phyloP scores from a whole-genome alignment of 106 monocot genomes.

The Narthecium ossifragum region DNA sequence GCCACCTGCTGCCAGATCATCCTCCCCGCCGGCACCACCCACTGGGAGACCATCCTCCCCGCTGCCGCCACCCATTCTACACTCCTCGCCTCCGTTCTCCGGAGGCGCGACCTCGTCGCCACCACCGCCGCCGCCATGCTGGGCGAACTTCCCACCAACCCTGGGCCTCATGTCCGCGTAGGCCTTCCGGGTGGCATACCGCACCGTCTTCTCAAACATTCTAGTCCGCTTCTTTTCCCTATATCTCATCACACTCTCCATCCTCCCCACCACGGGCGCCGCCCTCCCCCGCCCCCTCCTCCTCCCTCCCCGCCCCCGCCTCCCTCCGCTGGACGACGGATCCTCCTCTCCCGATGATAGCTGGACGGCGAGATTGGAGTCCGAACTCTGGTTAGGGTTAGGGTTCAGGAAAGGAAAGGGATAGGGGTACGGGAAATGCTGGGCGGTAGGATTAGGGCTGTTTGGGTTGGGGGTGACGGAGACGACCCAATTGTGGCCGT shows the following conservation, averaged over 20 bases:
- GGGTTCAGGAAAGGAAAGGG: no score
- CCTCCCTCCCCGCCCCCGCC: conserved; percentile 2
- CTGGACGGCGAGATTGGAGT: conserved; percentile 5
- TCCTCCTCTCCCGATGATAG: conserved; percentile 19
- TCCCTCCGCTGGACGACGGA: background rate
- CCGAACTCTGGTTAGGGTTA: background rate
- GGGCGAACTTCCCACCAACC: conserved; percentile 62
- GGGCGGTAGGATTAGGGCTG: conserved; percentile 6
- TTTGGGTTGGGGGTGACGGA: conserved; percentile 24
- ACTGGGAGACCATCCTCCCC: no score
- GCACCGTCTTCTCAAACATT: conserved; percentile 62
- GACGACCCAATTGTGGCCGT: conserved; percentile 33
- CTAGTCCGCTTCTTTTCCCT: conserved; percentile 59
- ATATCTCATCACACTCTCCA: conserved; percentile 62
- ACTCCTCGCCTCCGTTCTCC: no score
- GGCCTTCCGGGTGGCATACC: conserved; percentile 61
- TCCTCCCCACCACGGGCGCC: conserved; percentile 26
- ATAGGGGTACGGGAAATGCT: no score
- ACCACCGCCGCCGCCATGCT: no score
- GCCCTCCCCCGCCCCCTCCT: conserved; percentile 2
- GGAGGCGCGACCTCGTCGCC: no score
- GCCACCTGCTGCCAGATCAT: no score
- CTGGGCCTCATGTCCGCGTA: conserved; percentile 66
- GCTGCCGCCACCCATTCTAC: no score
- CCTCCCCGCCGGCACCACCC: no score